A percentile compares a stretch with the other conserved stretches of the same genome.
These are phyloP conservation scores for Podaxis sp. DNA, from an alignment of 768 basidiomycete genomes.

Conservation along the genomic window DNA sequence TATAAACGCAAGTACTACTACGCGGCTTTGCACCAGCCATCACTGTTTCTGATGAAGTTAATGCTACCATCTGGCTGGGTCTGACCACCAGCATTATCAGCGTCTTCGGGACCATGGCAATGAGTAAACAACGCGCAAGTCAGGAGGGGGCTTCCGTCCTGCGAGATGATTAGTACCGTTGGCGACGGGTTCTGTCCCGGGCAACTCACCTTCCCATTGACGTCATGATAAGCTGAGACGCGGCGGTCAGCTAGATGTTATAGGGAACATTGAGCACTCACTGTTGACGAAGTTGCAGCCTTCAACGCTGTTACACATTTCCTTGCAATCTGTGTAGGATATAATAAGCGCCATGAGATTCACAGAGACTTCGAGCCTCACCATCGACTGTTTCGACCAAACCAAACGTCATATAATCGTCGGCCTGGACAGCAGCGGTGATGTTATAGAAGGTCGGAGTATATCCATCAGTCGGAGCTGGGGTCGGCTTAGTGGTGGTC, in stretches of 20 bases:
- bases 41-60: conserved; percentile 39
- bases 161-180: background rate
- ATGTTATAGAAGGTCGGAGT: conserved; percentile 38
- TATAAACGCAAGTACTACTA: background rate
- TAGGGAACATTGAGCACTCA: conserved; percentile 17
- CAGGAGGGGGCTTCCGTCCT: conserved; percentile 42
- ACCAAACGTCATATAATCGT: conserved; percentile 41
- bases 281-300: conserved; percentile 33
- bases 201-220: conserved; percentile 30
- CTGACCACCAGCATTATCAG: conserved; percentile 42
- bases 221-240: conserved; percentile 32
- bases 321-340: conserved; percentile 29
- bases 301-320: conserved; percentile 28
- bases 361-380: conserved; percentile 17
- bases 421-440: conserved; percentile 41
- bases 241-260: background rate
- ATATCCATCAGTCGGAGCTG: conserved; percentile 32
- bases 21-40: conserved; percentile 39
- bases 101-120: conserved; percentile 36
- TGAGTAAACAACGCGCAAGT: conserved; percentile 43
- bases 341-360: background rate
- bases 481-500: conserved; percentile 18
- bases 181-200: background rate
- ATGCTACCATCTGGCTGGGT: conserved; percentile 40
- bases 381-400: conserved; percentile 43